Conservation (phyloP, 2,329 filamentous ascomycete genomes). For the Tolypocladium album region DNA sequence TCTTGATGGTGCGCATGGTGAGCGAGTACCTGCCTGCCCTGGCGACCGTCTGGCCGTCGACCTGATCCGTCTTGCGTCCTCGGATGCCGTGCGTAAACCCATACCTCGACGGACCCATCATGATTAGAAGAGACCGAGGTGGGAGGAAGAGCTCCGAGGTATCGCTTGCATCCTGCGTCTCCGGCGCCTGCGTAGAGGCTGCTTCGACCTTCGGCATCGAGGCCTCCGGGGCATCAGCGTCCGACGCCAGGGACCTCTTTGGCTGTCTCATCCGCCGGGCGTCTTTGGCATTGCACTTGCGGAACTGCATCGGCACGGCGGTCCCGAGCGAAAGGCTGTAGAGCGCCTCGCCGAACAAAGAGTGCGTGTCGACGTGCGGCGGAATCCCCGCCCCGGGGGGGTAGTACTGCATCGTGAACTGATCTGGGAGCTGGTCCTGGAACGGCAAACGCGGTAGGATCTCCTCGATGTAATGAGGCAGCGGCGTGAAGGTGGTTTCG, state of each 20-base stretch:
- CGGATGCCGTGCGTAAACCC: constrained; percentile 4
- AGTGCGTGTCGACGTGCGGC: constrained; percentile 49
- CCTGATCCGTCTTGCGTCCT: constrained; percentile 2
- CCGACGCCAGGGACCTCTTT: not conserved
- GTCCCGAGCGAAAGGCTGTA: constrained; percentile 3
- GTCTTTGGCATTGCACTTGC: not conserved
- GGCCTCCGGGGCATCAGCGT: not conserved
- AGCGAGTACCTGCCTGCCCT: not conserved
- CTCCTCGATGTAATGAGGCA: constrained; percentile 39
- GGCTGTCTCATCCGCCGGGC: not conserved
- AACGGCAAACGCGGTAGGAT: constrained; percentile 28
- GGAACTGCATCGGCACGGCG: constrained; percentile 1
- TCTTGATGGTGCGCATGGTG: not conserved
- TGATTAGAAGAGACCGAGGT: constrained; percentile 1
- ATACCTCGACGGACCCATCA: constrained; percentile 2
- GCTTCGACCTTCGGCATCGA: not conserved
- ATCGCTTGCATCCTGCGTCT: not conserved
- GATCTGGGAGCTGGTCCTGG: constrained; percentile 36
- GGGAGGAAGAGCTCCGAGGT: constrained; percentile 1
- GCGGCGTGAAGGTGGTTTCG: constrained; percentile 34
- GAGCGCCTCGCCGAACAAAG: constrained; percentile 2
- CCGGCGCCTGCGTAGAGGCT: not conserved
- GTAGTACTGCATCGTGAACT: constrained; percentile 51
- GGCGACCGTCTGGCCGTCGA: constrained; percentile 1
- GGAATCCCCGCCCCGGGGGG: constrained; percentile 49